Base-by-base conservation (phyloP, 2,329 filamentous ascomycete genomes). In the Akanthomyces dipterigenus region DNA sequence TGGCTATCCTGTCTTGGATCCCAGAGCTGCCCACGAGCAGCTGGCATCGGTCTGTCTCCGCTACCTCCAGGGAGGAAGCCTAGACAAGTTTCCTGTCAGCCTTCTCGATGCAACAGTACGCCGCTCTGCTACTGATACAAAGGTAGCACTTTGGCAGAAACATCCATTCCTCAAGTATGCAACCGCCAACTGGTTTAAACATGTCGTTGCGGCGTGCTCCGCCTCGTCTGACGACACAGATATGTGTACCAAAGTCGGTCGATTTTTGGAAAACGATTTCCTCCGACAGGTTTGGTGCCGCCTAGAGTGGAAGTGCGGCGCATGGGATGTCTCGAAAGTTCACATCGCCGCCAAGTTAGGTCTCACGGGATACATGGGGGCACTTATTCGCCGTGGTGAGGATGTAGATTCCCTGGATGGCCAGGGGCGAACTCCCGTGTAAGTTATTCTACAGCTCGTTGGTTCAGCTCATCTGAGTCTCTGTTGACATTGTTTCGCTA, bases 131-230 rank as follows among this genome's bases (percentile, higher is more conserved):
- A 18, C 5, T 14, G 20, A 57, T 4, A 14, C 20, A 7, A 57
- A 28, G 5, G 5, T 57, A 8, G 14, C 28, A 24, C 26, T 62
- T 24, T 60, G 56, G 14, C 63, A 68, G 22, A 22, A 62, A 12
- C 51, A 69, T 54, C 71, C 72, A 0, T 73, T 74, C 38, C 56
- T 70, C 8, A 60, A 68, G 8, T 74, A 74, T 55, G 70, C 70
- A 5, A 61, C 62, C 18, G 64, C 45, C n/a, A 70, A 72, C 48
- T 74, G 72, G 72, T 46, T 65, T n/a, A 40, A 64, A 14, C 72
- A 74, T 49, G 53, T 66, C 3, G 16, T 53, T 12, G 48, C 48
- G 12, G 48, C 56, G 12, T 45, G 45, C 46, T 31, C 45, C 51
- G 48, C n/a, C 8, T 34, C 36, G 40, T 60, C 36, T 16, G 36